phyloP scores from a whole-genome alignment of 371 early-diverging fungal genomes.

The Edhazardia aedis region DNA sequence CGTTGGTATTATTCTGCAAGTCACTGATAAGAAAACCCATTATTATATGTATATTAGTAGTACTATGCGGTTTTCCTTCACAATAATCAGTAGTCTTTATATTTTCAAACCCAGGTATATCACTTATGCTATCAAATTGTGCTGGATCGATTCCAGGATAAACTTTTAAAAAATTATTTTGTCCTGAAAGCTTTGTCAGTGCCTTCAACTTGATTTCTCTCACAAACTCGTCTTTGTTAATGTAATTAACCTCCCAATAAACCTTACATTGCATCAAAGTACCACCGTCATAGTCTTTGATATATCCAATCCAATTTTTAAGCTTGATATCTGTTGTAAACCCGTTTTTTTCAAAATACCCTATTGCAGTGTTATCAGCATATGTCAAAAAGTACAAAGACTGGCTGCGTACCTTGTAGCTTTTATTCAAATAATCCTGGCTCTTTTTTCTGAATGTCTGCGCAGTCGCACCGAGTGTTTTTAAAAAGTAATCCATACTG shows the following conservation, averaged over 20 bases:
- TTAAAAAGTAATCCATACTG: background rate
- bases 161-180: too few relatives aligned
- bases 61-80: too few relatives aligned
- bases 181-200: conserved; percentile 6
- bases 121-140: conserved; percentile 3
- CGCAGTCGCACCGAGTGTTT: background rate
- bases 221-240: conserved; percentile 26
- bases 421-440: background rate
- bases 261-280: conserved; percentile 61
- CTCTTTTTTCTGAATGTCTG: background rate
- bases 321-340: conserved; percentile 79
- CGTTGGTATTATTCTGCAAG: conserved; percentile 54
- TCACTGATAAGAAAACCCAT: conserved; percentile 56
- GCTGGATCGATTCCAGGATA: background rate
- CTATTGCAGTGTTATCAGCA: conserved; percentile 95
- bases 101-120: conserved; percentile 4
- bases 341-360: conserved; percentile 95
- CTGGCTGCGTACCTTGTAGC: background rate
- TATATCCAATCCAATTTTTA: conserved; percentile 86
- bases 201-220: too few relatives aligned
- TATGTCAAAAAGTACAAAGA: conserved; percentile 70
- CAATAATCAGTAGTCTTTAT: background rate
- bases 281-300: conserved; percentile 98
- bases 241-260: conserved; percentile 35
- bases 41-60: conserved; percentile 31